Conservation (phyloP, 306 rosid species). For the Begonia fuchsioides region DNA sequence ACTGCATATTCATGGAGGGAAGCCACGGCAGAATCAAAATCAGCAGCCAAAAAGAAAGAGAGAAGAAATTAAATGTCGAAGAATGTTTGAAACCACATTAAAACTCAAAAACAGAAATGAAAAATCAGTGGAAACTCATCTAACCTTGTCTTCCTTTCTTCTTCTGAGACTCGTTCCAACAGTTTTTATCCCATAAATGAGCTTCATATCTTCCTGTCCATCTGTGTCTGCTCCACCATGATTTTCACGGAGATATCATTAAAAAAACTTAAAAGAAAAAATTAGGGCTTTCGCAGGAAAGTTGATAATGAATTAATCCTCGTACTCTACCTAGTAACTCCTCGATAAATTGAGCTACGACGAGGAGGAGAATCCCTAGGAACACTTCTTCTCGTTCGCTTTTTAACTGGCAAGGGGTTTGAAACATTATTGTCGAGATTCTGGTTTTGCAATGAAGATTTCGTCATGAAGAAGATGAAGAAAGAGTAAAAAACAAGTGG, state of each 20-base stretch:
- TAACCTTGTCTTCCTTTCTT: conserved; percentile 84
- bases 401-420: conserved; percentile 12
- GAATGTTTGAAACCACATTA: neutral
- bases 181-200: conserved; percentile 83
- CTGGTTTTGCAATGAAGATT: conserved; percentile 18
- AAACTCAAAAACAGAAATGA: neutral
- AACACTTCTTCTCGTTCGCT: conserved; percentile 47
- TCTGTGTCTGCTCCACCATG: conserved; percentile 30
- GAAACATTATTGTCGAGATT: conserved; percentile 17
- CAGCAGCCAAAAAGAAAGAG: neutral
- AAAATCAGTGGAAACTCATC: neutral
- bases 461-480: neutral
- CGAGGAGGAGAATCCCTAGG: conserved; percentile 68
- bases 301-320: neutral
- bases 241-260: neutral
- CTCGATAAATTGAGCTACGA: conserved; percentile 65
- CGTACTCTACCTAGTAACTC: conserved; percentile 50
- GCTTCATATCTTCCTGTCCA: conserved; percentile 90
- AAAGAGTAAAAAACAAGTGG: neutral
- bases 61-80: conserved; percentile 2
- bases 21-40: neutral
- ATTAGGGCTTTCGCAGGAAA: neutral
- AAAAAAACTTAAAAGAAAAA: too few species aligned
- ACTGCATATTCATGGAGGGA: conserved; percentile 22
- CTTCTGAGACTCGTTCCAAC: conserved; percentile 75